phyloP scores from a whole-genome alignment of 371 early-diverging fungal genomes.

The Circinella umbellata region DNA sequence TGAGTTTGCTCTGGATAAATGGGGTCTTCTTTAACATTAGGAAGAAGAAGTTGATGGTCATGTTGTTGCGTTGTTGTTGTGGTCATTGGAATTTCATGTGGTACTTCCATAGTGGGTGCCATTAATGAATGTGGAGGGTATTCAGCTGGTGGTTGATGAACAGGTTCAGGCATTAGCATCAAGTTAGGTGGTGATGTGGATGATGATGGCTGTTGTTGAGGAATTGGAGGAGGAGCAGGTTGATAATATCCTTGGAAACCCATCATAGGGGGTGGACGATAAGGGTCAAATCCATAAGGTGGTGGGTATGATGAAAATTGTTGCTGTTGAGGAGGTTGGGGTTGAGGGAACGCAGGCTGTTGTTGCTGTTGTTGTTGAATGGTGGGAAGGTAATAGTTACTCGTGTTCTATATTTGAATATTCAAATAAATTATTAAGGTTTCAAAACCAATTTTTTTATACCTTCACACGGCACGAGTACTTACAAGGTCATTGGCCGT shows the following conservation, averaged over 20 bases:
- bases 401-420: background rate
- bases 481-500: slow-evolving; percentile 7
- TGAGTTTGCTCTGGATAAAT: too few relatives aligned
- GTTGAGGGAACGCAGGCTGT: background rate
- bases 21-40: background rate
- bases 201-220: slow-evolving; percentile 6
- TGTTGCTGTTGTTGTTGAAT: slow-evolving; percentile 6
- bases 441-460: background rate
- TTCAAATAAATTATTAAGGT: background rate
- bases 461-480: background rate
- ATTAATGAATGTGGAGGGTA: background rate
- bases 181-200: background rate
- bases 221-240: slow-evolving; percentile 3
- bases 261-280: background rate
- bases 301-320: slow-evolving; percentile 3
- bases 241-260: slow-evolving; percentile 9
- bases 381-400: background rate
- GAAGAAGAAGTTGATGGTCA: background rate
- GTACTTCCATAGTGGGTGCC: slow-evolving; percentile 3
- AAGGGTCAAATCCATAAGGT: slow-evolving; percentile 5
- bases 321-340: slow-evolving; percentile 7
- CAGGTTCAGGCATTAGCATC: background rate
- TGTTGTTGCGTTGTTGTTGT: background rate
- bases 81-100: slow-evolving; percentile 2
- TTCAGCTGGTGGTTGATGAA: background rate